Percentiles rank a stretch among this genome's conserved stretches.
Evolutionary conservation across 768 basidiomycete species (phyloP).

Genomic region (Pleurotus sapidus): DNA sequence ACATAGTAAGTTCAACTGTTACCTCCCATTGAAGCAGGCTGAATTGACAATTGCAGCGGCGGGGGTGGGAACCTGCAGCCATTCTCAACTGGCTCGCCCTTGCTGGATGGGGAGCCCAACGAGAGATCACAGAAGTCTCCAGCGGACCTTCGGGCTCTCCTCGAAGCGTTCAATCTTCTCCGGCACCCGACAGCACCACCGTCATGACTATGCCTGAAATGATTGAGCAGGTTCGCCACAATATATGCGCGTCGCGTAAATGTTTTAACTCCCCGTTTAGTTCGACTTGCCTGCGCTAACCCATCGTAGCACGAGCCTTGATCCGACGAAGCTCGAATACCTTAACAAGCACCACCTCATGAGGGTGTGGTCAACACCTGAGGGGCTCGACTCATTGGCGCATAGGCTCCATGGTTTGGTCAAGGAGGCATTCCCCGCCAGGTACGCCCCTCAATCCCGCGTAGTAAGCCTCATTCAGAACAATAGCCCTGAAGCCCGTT

Average conservation of each 20-base stretch:
- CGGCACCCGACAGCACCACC: constrained; percentile 63
- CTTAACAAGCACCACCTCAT: constrained; percentile 87
- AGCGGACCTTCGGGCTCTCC: constrained; percentile 18
- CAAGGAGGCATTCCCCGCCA: constrained; percentile 56
- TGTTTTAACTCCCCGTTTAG: constrained; percentile 26
- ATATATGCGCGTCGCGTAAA: neutral
- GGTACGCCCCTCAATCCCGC: constrained; percentile 34
- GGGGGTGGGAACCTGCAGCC: constrained; percentile 89
- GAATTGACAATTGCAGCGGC: constrained; percentile 40
- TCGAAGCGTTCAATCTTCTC: constrained; percentile 17
- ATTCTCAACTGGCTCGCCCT: constrained; percentile 92
- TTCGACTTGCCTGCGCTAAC: constrained; percentile 80
- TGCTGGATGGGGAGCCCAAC: constrained; percentile 85
- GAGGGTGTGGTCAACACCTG: constrained; percentile 44
- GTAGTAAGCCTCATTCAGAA: too few relatives aligned
- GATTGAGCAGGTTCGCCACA: constrained; percentile 43
- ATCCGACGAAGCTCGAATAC: constrained; percentile 76
- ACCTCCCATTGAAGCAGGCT: neutral
- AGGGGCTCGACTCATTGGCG: constrained; percentile 53
- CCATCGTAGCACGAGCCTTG: constrained; percentile 80
- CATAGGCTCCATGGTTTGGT: constrained; percentile 49
- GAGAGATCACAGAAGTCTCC: constrained; percentile 29
- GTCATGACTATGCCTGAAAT: constrained; percentile 69
- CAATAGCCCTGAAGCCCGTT: constrained; percentile 30
- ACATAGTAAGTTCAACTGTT: constrained; percentile 54